A percentile compares a stretch with the other conserved stretches of the same genome.
phyloP scores from a whole-genome alignment of 139 green algal species.

The Picochlorum sp. region DNA sequence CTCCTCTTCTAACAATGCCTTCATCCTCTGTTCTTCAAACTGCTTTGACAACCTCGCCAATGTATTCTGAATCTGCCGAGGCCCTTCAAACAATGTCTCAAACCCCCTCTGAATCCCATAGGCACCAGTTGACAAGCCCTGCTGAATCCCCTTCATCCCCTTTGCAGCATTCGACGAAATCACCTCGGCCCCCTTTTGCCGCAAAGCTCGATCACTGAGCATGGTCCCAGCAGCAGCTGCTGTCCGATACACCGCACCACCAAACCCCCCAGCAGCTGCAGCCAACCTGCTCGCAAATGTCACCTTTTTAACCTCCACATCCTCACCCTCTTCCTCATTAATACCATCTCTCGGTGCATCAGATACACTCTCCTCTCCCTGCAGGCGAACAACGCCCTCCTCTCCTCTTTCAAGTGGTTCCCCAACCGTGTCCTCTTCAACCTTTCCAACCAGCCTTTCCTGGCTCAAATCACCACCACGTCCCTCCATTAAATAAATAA shows the following conservation, averaged over 20 bases:
- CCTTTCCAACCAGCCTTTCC: no score
- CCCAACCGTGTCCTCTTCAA: no score
- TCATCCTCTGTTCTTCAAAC: conserved; percentile 40
- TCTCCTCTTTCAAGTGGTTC: no score
- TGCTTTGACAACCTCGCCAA: conserved; percentile 32
- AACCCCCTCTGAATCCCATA: conserved; percentile 16
- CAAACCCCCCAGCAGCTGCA: not conserved
- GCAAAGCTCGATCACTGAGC: not conserved
- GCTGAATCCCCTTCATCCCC: conserved; percentile 8
- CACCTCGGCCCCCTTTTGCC: not conserved
- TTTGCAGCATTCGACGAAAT: not conserved
- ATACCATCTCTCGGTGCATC: not conserved
- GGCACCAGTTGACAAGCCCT: conserved; percentile 25
- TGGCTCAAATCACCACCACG: no score
- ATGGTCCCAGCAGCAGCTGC: conserved; percentile 6
- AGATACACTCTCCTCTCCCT: not conserved
- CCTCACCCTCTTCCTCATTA: not conserved
- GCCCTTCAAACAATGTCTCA: conserved; percentile 25
- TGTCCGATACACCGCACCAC: not conserved
- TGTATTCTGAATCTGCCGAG: conserved; percentile 28
- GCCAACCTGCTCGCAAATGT: not conserved
- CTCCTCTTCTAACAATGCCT: conserved; percentile 31
- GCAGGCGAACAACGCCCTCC: no score
- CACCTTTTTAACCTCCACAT: not conserved
- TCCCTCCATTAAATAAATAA: no score